Evolutionary conservation across 1,139 yeast species (phyloP).

Genomic region (Yamadazyma diospyri): DNA sequence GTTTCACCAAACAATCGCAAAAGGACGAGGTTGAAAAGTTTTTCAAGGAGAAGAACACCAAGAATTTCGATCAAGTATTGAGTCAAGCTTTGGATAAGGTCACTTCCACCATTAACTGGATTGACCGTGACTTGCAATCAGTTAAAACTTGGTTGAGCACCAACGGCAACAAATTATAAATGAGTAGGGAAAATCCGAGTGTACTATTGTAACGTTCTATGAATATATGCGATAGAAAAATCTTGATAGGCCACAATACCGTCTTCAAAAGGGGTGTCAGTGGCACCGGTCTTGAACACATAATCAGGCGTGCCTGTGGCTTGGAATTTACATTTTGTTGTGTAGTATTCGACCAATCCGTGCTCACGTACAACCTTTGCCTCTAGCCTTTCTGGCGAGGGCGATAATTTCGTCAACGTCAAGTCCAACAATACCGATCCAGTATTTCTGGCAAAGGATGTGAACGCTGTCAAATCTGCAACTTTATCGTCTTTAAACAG

Average conservation of each 20-base stretch:
- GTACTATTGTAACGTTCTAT: slow-evolving; percentile 13
- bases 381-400: slow-evolving; percentile 14
- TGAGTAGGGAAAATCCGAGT: not conserved
- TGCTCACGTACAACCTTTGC: slow-evolving; percentile 53
- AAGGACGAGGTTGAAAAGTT: slow-evolving; percentile 55
- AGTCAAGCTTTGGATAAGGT: slow-evolving; percentile 70
- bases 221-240: slow-evolving; percentile 33
- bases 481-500: slow-evolving; percentile 16
- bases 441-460: slow-evolving; percentile 44
- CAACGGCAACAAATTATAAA: slow-evolving; percentile 33
- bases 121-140: slow-evolving; percentile 54
- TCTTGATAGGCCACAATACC: slow-evolving; percentile 26
- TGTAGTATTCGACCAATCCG: slow-evolving; percentile 44
- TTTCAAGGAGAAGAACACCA: slow-evolving; percentile 59
- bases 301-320: slow-evolving; percentile 22
- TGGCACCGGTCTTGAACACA: slow-evolving; percentile 12
- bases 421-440: slow-evolving; percentile 37
- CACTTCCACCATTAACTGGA: slow-evolving; percentile 62
- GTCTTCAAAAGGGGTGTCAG: slow-evolving; percentile 24
- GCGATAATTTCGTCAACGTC: slow-evolving; percentile 4
- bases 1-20: slow-evolving; percentile 62
- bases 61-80: slow-evolving; percentile 71
- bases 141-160: slow-evolving; percentile 52
- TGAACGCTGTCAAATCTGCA: slow-evolving; percentile 49
- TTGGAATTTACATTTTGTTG: slow-evolving; percentile 35